Percentiles rank a stretch among this genome's conserved stretches.
These are phyloP conservation scores for Fusarium sp. DNA, from an alignment of 2,329 filamentous ascomycete species.

Conservation along the genomic window DNA sequence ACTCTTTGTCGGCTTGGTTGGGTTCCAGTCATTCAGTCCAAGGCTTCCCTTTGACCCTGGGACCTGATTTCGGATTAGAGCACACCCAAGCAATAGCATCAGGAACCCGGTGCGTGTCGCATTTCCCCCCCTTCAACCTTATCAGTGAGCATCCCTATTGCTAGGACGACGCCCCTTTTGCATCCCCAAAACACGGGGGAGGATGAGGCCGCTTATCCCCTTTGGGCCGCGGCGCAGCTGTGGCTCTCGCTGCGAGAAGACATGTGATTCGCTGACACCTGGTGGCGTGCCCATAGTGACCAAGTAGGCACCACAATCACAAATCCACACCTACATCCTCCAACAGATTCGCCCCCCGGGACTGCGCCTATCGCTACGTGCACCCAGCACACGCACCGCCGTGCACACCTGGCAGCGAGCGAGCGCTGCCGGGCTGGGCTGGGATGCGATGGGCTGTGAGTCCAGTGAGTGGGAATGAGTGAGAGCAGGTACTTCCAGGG, in stretches of 20 bases:
- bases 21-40: conserved; percentile 18
- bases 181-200: conserved; percentile 24
- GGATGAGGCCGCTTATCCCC: conserved; percentile 14
- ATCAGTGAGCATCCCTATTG: conserved; percentile 32
- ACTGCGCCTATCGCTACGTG: conserved; percentile 37
- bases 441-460: not conserved
- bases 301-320: conserved; percentile 12
- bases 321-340: conserved; percentile 22
- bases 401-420: conserved; percentile 1
- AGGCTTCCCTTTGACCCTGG: conserved; percentile 18
- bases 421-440: not conserved
- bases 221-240: conserved; percentile 26
- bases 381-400: conserved; percentile 28
- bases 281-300: conserved; percentile 22
- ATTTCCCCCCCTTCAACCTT: conserved; percentile 40
- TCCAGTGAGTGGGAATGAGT: not conserved
- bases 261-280: not conserved
- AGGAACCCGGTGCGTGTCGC: conserved; percentile 19
- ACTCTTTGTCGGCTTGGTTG: conserved; percentile 9
- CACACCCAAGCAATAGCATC: conserved; percentile 14
- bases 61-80: conserved; percentile 10
- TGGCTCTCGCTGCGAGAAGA: not conserved
- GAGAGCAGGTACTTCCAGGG: conserved; percentile 17
- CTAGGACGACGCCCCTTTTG: conserved; percentile 24
- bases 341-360: conserved; percentile 12